A percentile compares a stretch with the other conserved stretches of the same genome.
phyloP scores from a whole-genome alignment of 2,329 filamentous ascomycete genomes.

The Neoscytalidium dimidiatum region DNA sequence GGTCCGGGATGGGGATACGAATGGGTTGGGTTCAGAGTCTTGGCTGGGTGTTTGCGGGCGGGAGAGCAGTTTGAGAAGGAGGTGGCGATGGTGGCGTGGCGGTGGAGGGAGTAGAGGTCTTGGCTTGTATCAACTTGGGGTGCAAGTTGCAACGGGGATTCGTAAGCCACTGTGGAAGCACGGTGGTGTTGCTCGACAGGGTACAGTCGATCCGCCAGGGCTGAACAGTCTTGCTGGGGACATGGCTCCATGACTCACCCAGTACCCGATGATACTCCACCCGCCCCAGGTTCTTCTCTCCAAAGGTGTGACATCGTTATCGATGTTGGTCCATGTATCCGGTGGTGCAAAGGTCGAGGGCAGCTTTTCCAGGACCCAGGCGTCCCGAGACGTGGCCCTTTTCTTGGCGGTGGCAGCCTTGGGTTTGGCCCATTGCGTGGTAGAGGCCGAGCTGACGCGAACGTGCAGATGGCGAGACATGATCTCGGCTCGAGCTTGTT shows the following conservation, averaged over 20 bases:
- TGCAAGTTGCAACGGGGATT: no score
- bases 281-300: slow-evolving; percentile 49
- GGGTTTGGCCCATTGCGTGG: not conserved
- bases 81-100: not conserved
- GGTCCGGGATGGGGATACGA: not conserved
- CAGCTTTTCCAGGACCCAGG: slow-evolving; percentile 26
- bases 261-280: slow-evolving; percentile 46
- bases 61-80: no score
- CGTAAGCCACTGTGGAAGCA: no score
- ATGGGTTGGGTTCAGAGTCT: not conserved
- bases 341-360: slow-evolving; percentile 23
- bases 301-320: slow-evolving; percentile 48
- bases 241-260: slow-evolving; percentile 39
- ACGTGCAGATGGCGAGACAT: no score
- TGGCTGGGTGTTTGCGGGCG: no score
- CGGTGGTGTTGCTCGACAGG: no score
- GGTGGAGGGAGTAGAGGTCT: no score
- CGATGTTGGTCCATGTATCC: slow-evolving; percentile 44
- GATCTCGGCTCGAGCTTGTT: not conserved
- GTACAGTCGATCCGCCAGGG: no score
- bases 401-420: slow-evolving; percentile 6
- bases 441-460: not conserved
- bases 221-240: slow-evolving; percentile 14
- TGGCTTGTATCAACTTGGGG: no score
- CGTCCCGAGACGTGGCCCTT: slow-evolving; percentile 2